Conservation (phyloP, 176 grass and related monocot species). For the Areca catechu region DNA sequence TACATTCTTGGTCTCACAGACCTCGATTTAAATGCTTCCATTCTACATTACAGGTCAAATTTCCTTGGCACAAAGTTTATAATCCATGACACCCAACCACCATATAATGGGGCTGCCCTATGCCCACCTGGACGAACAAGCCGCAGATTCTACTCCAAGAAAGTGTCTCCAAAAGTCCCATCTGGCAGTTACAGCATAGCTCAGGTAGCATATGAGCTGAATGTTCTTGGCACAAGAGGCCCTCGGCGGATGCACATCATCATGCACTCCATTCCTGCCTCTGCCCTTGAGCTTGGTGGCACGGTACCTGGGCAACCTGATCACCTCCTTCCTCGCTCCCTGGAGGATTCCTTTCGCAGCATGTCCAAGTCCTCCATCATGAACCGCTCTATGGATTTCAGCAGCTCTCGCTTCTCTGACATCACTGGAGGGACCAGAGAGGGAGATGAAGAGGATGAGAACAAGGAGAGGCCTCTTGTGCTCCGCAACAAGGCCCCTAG, state of each 20-base stretch:
- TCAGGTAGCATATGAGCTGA: constrained; percentile 77
- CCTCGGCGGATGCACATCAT: constrained; percentile 77
- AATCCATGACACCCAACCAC: constrained; percentile 58
- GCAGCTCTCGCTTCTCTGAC: constrained; percentile 58
- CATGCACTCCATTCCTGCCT: constrained; percentile 68
- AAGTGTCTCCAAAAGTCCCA: constrained; percentile 63
- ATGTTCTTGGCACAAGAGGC: constrained; percentile 70
- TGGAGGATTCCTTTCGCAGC: constrained; percentile 73
- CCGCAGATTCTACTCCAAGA: constrained; percentile 54
- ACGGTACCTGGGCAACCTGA: constrained; percentile 50
- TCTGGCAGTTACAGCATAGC: constrained; percentile 41
- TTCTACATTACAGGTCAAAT: constrained; percentile 48
- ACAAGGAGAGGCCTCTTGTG: constrained; percentile 47
- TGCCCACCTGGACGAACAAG: constrained; percentile 18
- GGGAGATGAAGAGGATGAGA: background rate
- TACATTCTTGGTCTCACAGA: background rate
- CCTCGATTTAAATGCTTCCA: background rate
- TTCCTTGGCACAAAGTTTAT: constrained; percentile 90
- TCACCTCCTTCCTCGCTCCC: constrained; percentile 29
- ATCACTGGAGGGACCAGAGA: constrained; percentile 13
- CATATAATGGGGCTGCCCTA: constrained; percentile 26
- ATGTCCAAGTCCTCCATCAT: constrained; percentile 23
- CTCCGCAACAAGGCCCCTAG: constrained; percentile 62
- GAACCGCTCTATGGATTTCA: constrained; percentile 44
- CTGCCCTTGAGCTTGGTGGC: constrained; percentile 43